Base-by-base conservation (phyloP, 768 basidiomycete species). In the Obba rivulosa region DNA sequence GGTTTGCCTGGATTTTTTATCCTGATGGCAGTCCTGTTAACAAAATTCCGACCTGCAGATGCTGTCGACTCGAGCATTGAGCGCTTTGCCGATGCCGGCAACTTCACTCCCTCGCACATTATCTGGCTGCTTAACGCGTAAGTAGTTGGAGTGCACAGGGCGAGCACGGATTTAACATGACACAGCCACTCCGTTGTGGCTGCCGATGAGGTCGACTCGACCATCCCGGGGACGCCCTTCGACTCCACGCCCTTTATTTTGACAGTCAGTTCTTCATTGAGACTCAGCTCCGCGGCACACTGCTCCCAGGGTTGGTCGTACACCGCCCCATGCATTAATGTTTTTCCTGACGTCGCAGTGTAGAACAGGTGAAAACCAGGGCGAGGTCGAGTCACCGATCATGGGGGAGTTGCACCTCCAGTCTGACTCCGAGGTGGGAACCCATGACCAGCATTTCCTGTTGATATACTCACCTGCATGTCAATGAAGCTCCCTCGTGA, bases 261-360 rank as follows among this genome's bases (percentile, higher is more conserved):
- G 60, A 62, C 44, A 50, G 60, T 3, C 57, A 63, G 43, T 52
- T 65, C 49, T 65, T 63, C 50, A 44, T 59, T 20, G 60, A 63
- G 51, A 55, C 36, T 52, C 49, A 16, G 62, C 50, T 22, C 50
- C 41, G 21, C 5, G 38, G 38, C n/a, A 35, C 17, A 5, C 5
- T 5, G 7, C 16, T 39, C 38, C 38, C 38, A 17, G 38, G 38
- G 38, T 39, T 8, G 8, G 31, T 40, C 44, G 34, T 24, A 36
- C 21, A 17, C 14, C 34, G 44, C 28, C 36, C 23, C 40, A 50
- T 51, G 47, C 37, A 23, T 37, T 54, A 18, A 49, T 49, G 34
- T 36, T 17, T 54, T 54, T 36, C 51, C 58, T 18, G 49, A 41
- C 10, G 41, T 24, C 5, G 47, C 36, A 39, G 57, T 60, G 23